Base-by-base conservation (phyloP, 495 filamentous ascomycete species). In the Aspergillus haitiensis region DNA sequence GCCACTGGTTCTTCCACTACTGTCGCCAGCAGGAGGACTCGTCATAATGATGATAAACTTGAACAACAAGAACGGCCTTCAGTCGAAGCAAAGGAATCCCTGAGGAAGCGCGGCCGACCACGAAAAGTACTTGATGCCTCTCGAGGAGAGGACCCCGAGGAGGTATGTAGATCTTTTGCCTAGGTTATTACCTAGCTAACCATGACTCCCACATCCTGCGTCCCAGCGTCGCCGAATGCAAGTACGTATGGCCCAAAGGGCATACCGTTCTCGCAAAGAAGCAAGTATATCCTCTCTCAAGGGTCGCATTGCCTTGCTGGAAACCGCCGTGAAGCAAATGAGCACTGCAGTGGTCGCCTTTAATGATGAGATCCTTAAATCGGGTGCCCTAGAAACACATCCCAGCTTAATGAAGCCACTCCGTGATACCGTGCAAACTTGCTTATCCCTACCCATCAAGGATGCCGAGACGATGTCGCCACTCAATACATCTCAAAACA, bases 201-300 rank as follows among this genome's bases (percentile, higher is more conserved):
- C 35, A 12, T 18, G 11, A 9, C 16, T 18, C 0, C 6, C 6
- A 15, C 49, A 55, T 10, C 45, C 31, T 34, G 21, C 52, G 5
- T 21, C 40, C 31, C 65, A 96, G 90, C 85, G 90, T 49, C 85
- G 91, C 36, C 83, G 91, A 52, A 92, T 88, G n/a, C 91, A 96
- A 73, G 93, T 93, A 55, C 85, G 91, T 39, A 80, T 94, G 56
- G 91, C 91, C 9, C 91, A 96, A 67, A 81, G 91, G 35, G 90
- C 91, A 2, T 95, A 96, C 66, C 85, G 91, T 9, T 84, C 89
- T 62, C 86, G 91, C 13, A 93, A 94, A 68, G 90, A 96, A 68
- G 88, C 82, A 21, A 89, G 87, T 3, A 90, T 95, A 51, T 81
- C 83, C n/a, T 83, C 85, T 1, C 77, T 94, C 7, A 88, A 89